A percentile compares a stretch with the other conserved stretches of the same genome.
Evolutionary conservation across 208 protist species (phyloP).

Genomic region (Wallacemonas collosoma): DNA sequence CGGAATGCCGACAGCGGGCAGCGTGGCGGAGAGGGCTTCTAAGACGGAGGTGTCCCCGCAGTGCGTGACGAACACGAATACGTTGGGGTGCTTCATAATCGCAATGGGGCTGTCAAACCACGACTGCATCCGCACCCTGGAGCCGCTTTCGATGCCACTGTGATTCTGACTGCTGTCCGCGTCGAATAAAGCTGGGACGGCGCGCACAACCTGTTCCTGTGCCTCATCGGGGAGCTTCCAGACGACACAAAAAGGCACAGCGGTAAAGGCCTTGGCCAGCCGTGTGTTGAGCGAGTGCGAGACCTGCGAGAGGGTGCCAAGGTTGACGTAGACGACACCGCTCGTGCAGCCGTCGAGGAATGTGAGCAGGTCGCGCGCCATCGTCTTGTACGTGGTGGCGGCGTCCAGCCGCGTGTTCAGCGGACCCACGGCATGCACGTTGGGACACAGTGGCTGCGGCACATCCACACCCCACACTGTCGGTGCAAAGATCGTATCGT

Average conservation of each 20-base stretch:
- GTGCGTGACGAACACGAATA: conserved; percentile 46
- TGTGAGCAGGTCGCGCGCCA: conserved; percentile 20
- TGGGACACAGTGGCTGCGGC: conserved; percentile 53
- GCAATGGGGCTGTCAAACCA: conserved; percentile 35
- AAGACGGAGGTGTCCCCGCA: conserved; percentile 51
- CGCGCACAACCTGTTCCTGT: not conserved
- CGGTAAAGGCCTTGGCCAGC: conserved; percentile 32
- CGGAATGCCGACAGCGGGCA: conserved; percentile 50
- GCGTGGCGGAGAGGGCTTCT: conserved; percentile 41
- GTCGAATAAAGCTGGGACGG: conserved; percentile 1
- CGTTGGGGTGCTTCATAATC: conserved; percentile 52
- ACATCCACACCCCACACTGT: conserved; percentile 56
- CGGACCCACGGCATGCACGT: conserved; percentile 49
- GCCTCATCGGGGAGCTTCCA: conserved; percentile 39
- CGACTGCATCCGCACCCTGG: conserved; percentile 11
- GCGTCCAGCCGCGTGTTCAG: conserved; percentile 38
- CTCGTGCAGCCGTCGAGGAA: conserved; percentile 43
- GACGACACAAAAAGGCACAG: conserved; percentile 48
- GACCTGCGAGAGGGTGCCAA: conserved; percentile 41
- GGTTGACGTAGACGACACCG: conserved; percentile 58
- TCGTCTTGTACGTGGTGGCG: conserved; percentile 17
- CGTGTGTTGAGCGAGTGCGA: conserved; percentile 14
- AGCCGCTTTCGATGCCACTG: not conserved
- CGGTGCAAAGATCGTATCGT: conserved; percentile 39
- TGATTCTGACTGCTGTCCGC: not conserved